phyloP scores from a whole-genome alignment of 208 protist genomes.

The Leishmania aethiopica region DNA sequence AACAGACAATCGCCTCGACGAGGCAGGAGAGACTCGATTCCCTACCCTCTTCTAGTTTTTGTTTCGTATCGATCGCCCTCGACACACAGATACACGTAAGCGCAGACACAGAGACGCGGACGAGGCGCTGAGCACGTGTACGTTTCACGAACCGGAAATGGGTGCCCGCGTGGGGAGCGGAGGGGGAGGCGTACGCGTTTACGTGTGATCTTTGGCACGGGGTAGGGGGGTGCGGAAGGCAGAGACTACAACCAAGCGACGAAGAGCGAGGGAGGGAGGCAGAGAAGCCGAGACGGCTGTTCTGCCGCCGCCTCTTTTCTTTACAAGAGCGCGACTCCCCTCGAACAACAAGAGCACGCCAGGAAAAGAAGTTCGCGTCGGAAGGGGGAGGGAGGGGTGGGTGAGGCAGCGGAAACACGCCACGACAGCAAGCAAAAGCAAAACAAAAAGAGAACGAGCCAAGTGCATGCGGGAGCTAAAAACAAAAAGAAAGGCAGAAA shows the following conservation, averaged over 20 bases:
- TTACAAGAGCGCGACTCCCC: background rate
- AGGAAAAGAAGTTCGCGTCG: background rate
- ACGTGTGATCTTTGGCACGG: background rate
- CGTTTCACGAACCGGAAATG: background rate
- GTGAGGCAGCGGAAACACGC: background rate
- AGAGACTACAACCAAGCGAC: background rate
- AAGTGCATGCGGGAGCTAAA: background rate
- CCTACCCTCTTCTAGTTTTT: background rate
- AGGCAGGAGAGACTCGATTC: background rate
- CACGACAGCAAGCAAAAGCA: background rate
- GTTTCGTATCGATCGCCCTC: background rate
- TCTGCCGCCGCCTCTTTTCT: background rate
- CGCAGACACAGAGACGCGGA: background rate
- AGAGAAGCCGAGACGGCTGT: background rate
- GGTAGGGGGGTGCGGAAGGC: background rate
- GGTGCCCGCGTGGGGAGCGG: background rate
- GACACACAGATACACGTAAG: background rate
- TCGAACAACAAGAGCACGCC: background rate
- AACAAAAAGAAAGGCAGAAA: background rate
- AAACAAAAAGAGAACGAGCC: background rate
- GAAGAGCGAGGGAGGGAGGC: background rate
- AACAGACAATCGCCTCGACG: background rate
- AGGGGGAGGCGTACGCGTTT: background rate
- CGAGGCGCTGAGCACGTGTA: background rate
- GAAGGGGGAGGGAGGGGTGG: background rate